Evolutionary conservation across 352 stramenopile genomes (phyloP), one percentile per base, ranked within the genome.

Genomic region (Phytophthora megakarya): DNA sequence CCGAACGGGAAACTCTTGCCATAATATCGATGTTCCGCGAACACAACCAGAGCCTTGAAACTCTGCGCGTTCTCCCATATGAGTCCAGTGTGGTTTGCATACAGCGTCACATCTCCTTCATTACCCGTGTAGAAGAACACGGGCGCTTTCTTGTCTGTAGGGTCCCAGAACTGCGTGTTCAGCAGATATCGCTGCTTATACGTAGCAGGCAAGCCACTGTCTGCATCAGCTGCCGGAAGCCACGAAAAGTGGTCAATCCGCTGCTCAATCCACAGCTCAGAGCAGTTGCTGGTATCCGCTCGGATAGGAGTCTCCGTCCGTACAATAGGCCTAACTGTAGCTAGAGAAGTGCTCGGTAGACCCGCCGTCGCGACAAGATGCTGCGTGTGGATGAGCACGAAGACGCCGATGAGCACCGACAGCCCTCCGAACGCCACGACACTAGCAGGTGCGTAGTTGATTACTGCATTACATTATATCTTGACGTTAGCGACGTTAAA

Each of bases 11-110:
- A 67, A 42, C 84, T 96, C 56, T 92, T 75, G 47, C 96, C 96
- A 67, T 98, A 98, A 75, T 98, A 99, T 0, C 96, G 89, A 73
- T 99, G 96, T 70, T 99, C 96, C 0, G 90, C 92, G 73, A 98
- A 98, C 13, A 99, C 93, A 6, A 99, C 63, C 4, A 96, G 70
- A 9, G 95, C 94, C 28, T 88, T 80, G 55, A 98, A 96, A 15
- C 80, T 67, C 22, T 80, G 67, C 8, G 95, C 96, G 40, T 97
- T 88, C 69, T 98, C 92, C 90, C 92, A 98, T 67, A 99, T 98
- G 42, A 98, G 81, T 59, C 93, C 93, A 21, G 94, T 98, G 50
- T 97, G 78, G 69, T 98, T 97, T 4, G 97, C 88, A 53, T 98
- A 98, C 52, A 98, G 76, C 38, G 90, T 92, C 32, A 98, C 87